Conservation (phyloP, 208 protist genomes). For the Trypanosoma platydactyli region DNA sequence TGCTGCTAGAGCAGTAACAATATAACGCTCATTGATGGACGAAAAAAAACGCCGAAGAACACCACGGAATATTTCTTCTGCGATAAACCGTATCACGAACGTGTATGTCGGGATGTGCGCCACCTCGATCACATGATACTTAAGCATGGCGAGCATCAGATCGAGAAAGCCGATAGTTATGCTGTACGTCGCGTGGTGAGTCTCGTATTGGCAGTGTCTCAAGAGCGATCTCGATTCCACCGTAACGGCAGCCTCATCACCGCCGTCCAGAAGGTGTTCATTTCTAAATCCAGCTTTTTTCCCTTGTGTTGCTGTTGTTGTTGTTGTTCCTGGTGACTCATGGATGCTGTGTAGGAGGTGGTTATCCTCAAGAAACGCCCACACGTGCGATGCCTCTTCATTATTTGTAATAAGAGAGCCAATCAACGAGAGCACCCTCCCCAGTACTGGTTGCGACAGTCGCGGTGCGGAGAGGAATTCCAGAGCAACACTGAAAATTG, state of each 20-base stretch:
- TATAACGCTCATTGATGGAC: constrained; percentile 56
- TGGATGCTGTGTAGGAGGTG: constrained; percentile 34
- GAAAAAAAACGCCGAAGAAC: constrained; percentile 59
- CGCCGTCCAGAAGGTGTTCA: neutral
- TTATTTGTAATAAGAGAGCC: constrained; percentile 59
- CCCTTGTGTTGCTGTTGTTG: no score
- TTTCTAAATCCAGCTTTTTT: neutral
- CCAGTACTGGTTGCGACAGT: constrained; percentile 62
- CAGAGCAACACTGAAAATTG: constrained; percentile 59
- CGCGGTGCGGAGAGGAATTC: constrained; percentile 62
- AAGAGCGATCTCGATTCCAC: constrained; percentile 60
- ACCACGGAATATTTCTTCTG: constrained; percentile 75
- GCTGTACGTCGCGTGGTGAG: constrained; percentile 57
- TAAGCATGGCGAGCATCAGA: constrained; percentile 72
- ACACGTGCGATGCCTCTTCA: constrained; percentile 60
- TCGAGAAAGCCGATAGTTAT: constrained; percentile 82
- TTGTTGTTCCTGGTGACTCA: neutral
- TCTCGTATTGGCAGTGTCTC: constrained; percentile 80
- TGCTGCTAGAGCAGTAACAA: constrained; percentile 66
- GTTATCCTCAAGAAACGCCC: constrained; percentile 58
- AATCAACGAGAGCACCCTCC: constrained; percentile 74
- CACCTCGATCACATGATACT: constrained; percentile 48
- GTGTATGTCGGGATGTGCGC: constrained; percentile 50
- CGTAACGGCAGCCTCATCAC: constrained; percentile 2
- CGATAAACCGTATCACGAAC: constrained; percentile 68